These are phyloP conservation scores for Aspergillus chevalieri DNA, from an alignment of 2,329 filamentous ascomycete species.

Conservation along the genomic window DNA sequence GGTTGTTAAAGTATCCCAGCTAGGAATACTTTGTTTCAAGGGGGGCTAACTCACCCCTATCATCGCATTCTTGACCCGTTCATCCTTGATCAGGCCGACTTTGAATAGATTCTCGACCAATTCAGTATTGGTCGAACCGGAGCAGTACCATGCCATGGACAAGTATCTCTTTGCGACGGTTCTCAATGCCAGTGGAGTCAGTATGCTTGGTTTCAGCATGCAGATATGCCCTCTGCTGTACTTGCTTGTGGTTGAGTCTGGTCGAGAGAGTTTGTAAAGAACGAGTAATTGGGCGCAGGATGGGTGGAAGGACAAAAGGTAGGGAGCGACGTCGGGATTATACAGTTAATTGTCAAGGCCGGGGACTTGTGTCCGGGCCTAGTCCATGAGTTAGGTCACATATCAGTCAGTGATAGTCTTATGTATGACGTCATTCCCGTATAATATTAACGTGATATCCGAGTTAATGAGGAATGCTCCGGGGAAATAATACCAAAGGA, in stretches of 20 bases:
- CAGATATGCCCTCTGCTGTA: neutral
- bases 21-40: neutral
- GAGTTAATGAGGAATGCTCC: too few relatives aligned
- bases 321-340: neutral
- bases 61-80: slow-evolving; percentile 73
- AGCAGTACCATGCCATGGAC: slow-evolving; percentile 84
- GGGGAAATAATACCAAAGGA: too few relatives aligned
- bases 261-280: too few relatives aligned
- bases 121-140: slow-evolving; percentile 65
- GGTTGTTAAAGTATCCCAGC: neutral
- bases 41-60: slow-evolving; percentile 49
- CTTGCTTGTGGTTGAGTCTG: neutral
- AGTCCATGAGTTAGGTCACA: too few relatives aligned
- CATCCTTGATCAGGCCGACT: slow-evolving; percentile 66
- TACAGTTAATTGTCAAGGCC: neutral
- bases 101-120: slow-evolving; percentile 72
- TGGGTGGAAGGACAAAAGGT: neutral
- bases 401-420: too few relatives aligned
- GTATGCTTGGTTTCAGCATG: slow-evolving; percentile 8
- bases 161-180: slow-evolving; percentile 8
- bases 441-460: neutral
- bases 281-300: too few relatives aligned
- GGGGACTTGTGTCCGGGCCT: neutral
- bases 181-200: neutral
- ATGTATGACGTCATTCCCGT: neutral